Conservation (phyloP, 73 alveolate genomes). For the Blepharisma stoltei region DNA sequence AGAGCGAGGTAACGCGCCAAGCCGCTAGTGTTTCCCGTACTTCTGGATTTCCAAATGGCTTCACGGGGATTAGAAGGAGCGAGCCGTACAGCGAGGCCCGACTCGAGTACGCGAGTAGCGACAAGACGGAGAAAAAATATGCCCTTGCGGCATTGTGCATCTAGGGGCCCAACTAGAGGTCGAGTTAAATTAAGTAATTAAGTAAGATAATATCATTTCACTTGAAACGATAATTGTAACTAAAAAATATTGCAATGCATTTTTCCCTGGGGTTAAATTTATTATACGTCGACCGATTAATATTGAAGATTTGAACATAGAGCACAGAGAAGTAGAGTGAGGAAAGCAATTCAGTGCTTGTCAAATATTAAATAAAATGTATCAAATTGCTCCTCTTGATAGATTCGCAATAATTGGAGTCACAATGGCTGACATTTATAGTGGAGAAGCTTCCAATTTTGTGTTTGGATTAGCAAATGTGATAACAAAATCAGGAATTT, state of each 20-base stretch:
- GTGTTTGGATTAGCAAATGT: conserved; percentile 66
- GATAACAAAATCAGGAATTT: conserved; percentile 57
- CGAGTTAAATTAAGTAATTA: too few relatives aligned
- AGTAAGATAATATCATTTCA: conserved; percentile 36
- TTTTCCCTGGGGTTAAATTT: conserved; percentile 42
- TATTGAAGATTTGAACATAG: conserved; percentile 28
- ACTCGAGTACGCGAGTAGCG: too few relatives aligned
- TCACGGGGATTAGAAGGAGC: too few relatives aligned
- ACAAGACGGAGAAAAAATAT: too few relatives aligned
- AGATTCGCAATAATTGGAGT: conserved; percentile 78
- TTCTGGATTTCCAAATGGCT: too few relatives aligned
- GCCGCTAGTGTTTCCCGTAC: too few relatives aligned
- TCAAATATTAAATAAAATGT: conserved; percentile 57
- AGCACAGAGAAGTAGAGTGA: conserved; percentile 32
- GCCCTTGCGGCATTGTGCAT: too few relatives aligned
- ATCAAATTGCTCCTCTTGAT: conserved; percentile 69
- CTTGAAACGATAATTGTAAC: conserved; percentile 32
- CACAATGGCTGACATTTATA: conserved; percentile 78
- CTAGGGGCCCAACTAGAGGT: too few relatives aligned
- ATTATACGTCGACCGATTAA: conserved; percentile 31
- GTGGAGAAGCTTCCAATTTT: conserved; percentile 72
- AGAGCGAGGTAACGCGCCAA: too few relatives aligned
- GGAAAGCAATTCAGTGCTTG: conserved; percentile 54
- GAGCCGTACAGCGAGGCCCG: too few relatives aligned
- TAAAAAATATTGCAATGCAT: conserved; percentile 34